Percentiles rank a stretch among this genome's conserved stretches.
Conservation (phyloP, 331 rosid species). For the Quercus lobata region DNA sequence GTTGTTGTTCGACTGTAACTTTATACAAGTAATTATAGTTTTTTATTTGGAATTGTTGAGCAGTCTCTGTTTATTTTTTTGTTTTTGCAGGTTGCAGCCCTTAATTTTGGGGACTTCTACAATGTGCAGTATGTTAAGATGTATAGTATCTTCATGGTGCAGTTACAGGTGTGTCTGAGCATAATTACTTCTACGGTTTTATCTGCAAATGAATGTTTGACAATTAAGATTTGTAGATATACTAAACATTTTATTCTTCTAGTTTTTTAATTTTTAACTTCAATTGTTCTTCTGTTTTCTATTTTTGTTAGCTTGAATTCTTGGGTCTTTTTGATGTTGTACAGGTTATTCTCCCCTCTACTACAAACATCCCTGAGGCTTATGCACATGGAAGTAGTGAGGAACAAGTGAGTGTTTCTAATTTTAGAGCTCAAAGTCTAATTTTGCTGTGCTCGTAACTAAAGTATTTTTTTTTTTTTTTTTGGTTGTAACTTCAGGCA, state of each 20-base stretch:
- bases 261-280: neutral
- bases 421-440: neutral
- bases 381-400: conserved; percentile 81
- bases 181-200: neutral
- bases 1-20: neutral
- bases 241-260: neutral
- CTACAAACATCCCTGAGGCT: conserved; percentile 86
- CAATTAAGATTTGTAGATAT: neutral
- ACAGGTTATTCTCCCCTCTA: conserved; percentile 70
- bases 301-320: conserved; percentile 5
- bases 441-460: conserved; percentile 10
- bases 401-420: conserved; percentile 64
- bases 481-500: conserved; percentile 41
- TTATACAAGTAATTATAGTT: neutral
- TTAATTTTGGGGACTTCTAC: conserved; percentile 74
- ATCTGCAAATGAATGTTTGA: neutral
- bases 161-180: conserved; percentile 70
- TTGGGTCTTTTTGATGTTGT: conserved; percentile 7
- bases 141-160: conserved; percentile 86
- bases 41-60: neutral
- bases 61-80: conserved; percentile 6
- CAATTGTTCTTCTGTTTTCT: neutral
- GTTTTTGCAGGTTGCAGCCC: conserved; percentile 79
- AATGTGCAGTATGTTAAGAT: conserved; percentile 76
- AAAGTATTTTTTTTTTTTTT: neutral